Evolutionary conservation across 2,329 filamentous ascomycete genomes (phyloP).

Genomic region (Diaporthe destruens): DNA sequence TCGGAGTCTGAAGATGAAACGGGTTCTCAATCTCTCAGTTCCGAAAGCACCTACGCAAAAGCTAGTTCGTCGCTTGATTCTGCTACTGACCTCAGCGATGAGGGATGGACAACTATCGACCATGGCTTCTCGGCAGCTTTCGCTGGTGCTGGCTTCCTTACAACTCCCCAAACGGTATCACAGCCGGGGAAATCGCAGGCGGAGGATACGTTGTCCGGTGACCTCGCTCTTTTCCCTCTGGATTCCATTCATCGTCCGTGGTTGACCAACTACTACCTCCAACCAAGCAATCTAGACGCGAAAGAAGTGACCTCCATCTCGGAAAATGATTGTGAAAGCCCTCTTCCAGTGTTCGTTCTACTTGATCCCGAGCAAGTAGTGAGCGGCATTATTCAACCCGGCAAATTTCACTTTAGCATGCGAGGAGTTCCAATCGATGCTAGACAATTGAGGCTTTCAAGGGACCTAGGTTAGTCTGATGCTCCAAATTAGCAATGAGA

Average conservation of each 20-base stretch:
- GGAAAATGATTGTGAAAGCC: not conserved
- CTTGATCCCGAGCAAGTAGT: not conserved
- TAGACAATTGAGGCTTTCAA: not conserved
- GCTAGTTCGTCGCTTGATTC: no score
- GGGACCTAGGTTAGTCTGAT: not conserved
- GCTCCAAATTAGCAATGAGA: not conserved
- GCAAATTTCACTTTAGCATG: not conserved
- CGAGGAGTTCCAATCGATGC: not conserved
- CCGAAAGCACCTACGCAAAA: not conserved
- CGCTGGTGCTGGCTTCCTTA: not conserved
- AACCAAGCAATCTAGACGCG: no score
- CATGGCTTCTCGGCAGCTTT: not conserved
- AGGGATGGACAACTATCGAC: not conserved
- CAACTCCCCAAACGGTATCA: not conserved
- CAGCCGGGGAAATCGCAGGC: not conserved
- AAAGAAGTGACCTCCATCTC: not conserved
- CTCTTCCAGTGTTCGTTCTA: not conserved
- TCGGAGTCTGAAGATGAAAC: not conserved
- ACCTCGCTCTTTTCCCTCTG: not conserved
- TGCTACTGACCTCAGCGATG: not conserved
- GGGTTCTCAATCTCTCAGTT: no score
- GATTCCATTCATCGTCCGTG: not conserved
- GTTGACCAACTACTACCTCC: not conserved
- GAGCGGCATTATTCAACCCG: not conserved
- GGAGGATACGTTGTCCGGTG: not conserved